These are phyloP conservation scores for Exophiala viscosa DNA, from an alignment of 2,329 filamentous ascomycete species.

Conservation along the genomic window DNA sequence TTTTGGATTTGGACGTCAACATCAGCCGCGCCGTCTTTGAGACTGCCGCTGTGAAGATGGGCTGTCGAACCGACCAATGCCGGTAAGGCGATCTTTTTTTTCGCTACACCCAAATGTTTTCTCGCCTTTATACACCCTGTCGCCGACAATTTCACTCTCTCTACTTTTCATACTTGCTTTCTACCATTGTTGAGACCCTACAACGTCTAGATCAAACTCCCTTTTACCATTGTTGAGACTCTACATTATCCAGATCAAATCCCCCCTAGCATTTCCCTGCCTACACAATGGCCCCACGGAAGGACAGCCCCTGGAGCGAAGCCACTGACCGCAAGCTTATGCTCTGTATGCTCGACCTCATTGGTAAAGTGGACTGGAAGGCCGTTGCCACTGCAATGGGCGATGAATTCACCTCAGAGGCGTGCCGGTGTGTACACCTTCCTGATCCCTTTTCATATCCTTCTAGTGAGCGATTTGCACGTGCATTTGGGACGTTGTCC, in stretches of 20 bases:
- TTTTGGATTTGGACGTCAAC: constrained; percentile 5
- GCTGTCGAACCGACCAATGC: constrained; percentile 6
- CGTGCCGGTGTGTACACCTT: constrained; percentile 24
- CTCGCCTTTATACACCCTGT: background rate
- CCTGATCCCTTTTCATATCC: background rate
- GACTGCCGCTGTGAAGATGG: background rate
- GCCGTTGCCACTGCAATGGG: constrained; percentile 22
- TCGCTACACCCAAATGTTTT: background rate
- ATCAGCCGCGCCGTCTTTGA: constrained; percentile 8
- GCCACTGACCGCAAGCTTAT: constrained; percentile 23
- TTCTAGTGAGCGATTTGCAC: background rate
- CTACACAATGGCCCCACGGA: too few relatives aligned
- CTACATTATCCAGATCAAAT: too few relatives aligned
- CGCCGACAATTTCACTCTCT: background rate
- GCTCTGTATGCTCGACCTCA: constrained; percentile 18
- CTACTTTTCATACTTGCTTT: background rate
- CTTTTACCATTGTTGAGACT: too few relatives aligned
- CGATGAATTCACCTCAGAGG: constrained; percentile 21
- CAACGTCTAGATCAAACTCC: too few relatives aligned
- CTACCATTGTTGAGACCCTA: too few relatives aligned
- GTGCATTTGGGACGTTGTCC: too few relatives aligned
- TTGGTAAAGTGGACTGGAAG: constrained; percentile 23
- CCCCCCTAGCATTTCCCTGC: background rate
- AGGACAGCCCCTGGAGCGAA: constrained; percentile 17
- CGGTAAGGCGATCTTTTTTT: background rate